These are phyloP conservation scores for Incumbomyces delicatus DNA, from an alignment of 2,329 filamentous ascomycete species.

Conservation along the genomic window DNA sequence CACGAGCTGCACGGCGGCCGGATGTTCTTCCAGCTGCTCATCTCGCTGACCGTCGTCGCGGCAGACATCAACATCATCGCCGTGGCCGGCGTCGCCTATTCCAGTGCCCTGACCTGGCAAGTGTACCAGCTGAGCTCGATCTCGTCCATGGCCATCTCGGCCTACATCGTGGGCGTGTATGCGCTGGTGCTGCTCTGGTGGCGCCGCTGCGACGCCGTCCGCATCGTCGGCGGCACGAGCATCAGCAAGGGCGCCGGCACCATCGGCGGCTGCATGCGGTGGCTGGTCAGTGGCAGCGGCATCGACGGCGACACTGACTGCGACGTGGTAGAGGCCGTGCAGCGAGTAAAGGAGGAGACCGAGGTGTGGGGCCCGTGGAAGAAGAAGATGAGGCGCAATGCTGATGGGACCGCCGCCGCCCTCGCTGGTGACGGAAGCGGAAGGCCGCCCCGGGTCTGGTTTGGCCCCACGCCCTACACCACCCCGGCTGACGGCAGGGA, in stretches of 20 bases:
- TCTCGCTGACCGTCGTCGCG: conserved; percentile 10
- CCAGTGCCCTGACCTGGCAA: conserved; percentile 7
- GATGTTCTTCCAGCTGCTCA: conserved; percentile 11
- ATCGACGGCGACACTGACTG: background rate
- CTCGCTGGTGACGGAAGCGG: background rate
- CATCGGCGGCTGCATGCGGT: conserved; percentile 2
- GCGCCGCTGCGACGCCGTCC: background rate
- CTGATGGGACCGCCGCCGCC: too few species aligned
- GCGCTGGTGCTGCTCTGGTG: conserved; percentile 10
- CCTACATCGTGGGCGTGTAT: conserved; percentile 5
- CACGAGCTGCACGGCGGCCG: conserved; percentile 6
- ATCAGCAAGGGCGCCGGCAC: conserved; percentile 2
- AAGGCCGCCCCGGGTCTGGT: conserved; percentile 1
- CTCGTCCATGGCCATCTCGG: conserved; percentile 7
- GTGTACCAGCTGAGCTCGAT: conserved; percentile 6
- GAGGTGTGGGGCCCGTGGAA: background rate
- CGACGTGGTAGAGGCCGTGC: background rate
- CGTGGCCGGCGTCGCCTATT: conserved; percentile 11
- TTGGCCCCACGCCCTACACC: background rate
- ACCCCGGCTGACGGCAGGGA: background rate
- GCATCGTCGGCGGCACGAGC: background rate
- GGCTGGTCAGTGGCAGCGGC: background rate
- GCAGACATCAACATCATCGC: conserved; percentile 15
- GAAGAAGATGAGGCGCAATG: background rate
- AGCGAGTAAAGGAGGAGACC: background rate